A percentile compares a stretch with the other conserved stretches of the same genome.
Evolutionary conservation across 2,329 filamentous ascomycete genomes (phyloP).

Genomic region (Penicillium sp.): DNA sequence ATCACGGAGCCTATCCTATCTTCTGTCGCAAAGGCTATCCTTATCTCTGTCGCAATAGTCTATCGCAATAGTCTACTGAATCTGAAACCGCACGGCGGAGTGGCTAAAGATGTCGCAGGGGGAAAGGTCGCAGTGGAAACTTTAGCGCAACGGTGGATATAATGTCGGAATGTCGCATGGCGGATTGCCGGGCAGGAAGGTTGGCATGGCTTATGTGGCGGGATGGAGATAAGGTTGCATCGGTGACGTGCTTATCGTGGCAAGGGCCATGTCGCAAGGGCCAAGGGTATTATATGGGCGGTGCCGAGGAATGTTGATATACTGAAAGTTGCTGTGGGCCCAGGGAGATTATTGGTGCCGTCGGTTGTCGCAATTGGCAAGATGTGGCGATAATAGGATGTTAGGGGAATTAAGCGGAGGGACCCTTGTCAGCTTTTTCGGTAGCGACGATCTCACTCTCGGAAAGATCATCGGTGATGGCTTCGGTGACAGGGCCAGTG

Average conservation of each 20-base stretch:
- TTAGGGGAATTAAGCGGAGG: background rate
- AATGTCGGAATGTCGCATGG: background rate
- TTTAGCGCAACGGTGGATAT: background rate
- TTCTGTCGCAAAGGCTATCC: background rate
- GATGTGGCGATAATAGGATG: background rate
- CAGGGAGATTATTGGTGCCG: background rate
- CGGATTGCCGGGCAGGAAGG: background rate
- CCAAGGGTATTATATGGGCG: background rate
- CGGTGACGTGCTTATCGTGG: background rate
- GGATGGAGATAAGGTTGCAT: background rate
- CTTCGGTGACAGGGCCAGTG: constrained; percentile 43
- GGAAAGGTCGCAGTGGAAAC: background rate
- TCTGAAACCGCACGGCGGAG: background rate
- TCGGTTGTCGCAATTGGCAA: constrained; percentile 1
- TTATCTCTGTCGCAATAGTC: background rate
- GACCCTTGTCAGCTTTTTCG: constrained; percentile 4
- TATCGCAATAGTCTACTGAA: background rate
- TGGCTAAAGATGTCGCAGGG: background rate
- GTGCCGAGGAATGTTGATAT: background rate
- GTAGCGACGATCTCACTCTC: constrained; percentile 8
- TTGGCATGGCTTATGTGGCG: background rate
- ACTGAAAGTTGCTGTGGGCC: background rate
- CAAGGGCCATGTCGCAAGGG: constrained; percentile 1
- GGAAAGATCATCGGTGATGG: constrained; percentile 14
- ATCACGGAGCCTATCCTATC: background rate